phyloP scores from a whole-genome alignment of 352 stramenopile species.

The Halophytophthora polymorphica region DNA sequence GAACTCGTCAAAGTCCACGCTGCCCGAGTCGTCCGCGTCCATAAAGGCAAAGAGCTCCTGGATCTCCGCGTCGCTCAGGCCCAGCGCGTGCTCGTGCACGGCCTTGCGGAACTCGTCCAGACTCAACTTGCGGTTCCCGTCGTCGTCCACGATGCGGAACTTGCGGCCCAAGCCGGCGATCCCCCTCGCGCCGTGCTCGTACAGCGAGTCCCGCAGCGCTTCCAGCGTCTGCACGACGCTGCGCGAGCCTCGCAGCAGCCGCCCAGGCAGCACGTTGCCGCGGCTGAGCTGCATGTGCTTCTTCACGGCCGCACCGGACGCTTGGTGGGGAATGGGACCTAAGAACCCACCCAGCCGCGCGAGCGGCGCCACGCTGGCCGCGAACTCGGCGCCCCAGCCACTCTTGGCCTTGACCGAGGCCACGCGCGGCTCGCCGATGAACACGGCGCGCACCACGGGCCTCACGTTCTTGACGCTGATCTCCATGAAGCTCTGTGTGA shows the following conservation, averaged over 20 bases:
- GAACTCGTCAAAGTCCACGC: conserved; percentile 86
- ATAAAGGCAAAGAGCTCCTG: conserved; percentile 83
- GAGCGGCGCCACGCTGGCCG: conserved; percentile 49
- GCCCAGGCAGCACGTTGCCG: conserved; percentile 68
- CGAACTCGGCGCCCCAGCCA: conserved; percentile 69
- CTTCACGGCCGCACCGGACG: conserved; percentile 38
- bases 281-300: conserved; percentile 61
- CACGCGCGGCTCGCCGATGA: conserved; percentile 72
- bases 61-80: conserved; percentile 50
- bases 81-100: conserved; percentile 61
- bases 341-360: conserved; percentile 72
- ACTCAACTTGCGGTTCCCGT: conserved; percentile 76
- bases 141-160: conserved; percentile 89
- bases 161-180: conserved; percentile 77
- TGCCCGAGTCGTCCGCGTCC: conserved; percentile 74
- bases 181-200: conserved; percentile 71
- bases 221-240: conserved; percentile 61
- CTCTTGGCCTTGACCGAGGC: conserved; percentile 72
- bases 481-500: conserved; percentile 78
- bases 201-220: conserved; percentile 63
- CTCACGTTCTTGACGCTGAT: conserved; percentile 83
- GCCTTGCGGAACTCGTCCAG: conserved; percentile 77
- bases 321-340: conserved; percentile 33
- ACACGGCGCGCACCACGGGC: conserved; percentile 73
- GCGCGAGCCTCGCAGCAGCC: conserved; percentile 53